These are phyloP conservation scores for Rhodotorula diobovata DNA, from an alignment of 768 basidiomycete genomes.

Conservation along the genomic window DNA sequence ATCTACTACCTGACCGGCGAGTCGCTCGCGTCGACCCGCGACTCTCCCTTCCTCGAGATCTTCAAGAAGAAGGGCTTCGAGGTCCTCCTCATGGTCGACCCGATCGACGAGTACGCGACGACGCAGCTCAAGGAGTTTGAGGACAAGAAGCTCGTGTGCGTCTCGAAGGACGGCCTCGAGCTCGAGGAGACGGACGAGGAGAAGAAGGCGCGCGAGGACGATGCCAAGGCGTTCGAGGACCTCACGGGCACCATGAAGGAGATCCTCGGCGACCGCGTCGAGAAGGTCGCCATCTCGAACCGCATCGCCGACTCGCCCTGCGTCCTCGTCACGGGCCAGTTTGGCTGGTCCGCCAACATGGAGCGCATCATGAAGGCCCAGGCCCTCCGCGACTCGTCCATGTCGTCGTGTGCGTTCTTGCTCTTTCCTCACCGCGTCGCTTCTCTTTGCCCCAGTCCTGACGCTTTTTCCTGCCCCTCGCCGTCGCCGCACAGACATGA, in stretches of 20 bases:
- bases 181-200: constrained; percentile 98
- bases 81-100: constrained; percentile 93
- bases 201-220: constrained; percentile 83
- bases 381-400: constrained; percentile 88
- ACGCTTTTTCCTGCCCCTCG: neutral
- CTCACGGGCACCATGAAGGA: constrained; percentile 96
- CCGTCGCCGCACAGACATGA: constrained; percentile 60
- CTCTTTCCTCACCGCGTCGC: neutral
- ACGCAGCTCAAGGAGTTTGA: constrained; percentile 99
- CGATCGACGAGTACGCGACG: constrained; percentile 97
- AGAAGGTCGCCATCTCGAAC: constrained; percentile 98
- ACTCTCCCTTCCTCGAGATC: constrained; percentile 98
- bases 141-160: constrained; percentile 92
- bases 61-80: constrained; percentile 99
- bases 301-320: constrained; percentile 68
- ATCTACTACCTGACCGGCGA: constrained; percentile 99
- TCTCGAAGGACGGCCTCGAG: constrained; percentile 98
- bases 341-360: constrained; percentile 99
- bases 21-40: constrained; percentile 79
- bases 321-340: constrained; percentile 89
- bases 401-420: constrained; percentile 66
- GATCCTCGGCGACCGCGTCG: constrained; percentile 96
- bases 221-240: constrained; percentile 73
- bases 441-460: too few species aligned
- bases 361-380: constrained; percentile 98